Conservation (phyloP, 805 yeast species). For the Jamesozyma jinghongensis region DNA sequence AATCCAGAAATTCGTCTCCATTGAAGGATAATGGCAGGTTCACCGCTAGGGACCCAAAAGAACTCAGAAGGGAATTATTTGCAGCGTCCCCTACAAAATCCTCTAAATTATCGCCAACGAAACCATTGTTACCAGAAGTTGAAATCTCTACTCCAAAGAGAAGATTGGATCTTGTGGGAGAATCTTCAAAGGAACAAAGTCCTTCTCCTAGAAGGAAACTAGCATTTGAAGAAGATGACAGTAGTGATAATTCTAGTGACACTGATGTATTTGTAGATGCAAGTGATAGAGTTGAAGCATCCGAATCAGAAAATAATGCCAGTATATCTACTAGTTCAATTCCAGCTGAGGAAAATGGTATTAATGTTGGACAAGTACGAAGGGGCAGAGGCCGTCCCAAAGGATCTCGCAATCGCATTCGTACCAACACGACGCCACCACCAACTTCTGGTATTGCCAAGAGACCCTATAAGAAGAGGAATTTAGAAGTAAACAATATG, state of each 20-base stretch:
- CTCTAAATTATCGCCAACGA: slow-evolving; percentile 1
- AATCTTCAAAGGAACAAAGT: background rate
- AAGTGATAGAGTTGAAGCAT: background rate
- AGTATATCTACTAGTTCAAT: background rate
- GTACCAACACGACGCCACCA: background rate
- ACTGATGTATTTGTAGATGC: background rate
- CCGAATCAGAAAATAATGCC: background rate
- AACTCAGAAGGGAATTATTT: slow-evolving; percentile 22
- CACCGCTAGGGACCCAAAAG: slow-evolving; percentile 23
- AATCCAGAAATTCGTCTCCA: slow-evolving; percentile 9
- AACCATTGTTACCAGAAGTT: background rate
- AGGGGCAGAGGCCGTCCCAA: background rate
- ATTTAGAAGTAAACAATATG: slow-evolving; percentile 11
- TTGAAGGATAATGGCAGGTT: slow-evolving; percentile 20
- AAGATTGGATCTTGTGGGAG: slow-evolving; percentile 27
- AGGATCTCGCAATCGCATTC: background rate
- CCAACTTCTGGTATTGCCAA: background rate
- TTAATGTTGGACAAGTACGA: background rate
- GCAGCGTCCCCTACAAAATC: slow-evolving; percentile 7
- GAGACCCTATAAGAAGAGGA: slow-evolving; percentile 1
- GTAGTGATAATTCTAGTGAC: slow-evolving; percentile 2
- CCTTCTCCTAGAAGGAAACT: slow-evolving; percentile 22
- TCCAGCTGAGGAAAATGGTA: background rate
- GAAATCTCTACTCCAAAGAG: slow-evolving; percentile 14
- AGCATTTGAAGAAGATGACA: slow-evolving; percentile 26